phyloP scores from a whole-genome alignment of 495 filamentous ascomycete species.

The Podospora sp. region DNA sequence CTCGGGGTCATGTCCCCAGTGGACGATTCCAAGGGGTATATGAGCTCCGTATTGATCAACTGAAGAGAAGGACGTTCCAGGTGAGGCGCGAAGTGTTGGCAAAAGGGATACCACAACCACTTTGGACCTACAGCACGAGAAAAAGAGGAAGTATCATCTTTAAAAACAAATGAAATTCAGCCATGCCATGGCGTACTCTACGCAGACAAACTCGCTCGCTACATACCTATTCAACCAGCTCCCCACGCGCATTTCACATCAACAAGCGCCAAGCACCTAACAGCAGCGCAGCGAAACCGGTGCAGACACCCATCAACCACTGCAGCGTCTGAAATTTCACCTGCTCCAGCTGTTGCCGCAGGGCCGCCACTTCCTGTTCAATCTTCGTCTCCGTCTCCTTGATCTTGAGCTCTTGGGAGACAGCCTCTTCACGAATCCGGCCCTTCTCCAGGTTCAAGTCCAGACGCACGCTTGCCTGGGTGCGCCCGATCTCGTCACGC shows the following conservation, averaged over 20 bases:
- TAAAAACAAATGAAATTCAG: not conserved
- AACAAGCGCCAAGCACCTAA: slow-evolving; percentile 96
- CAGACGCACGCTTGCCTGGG: slow-evolving; percentile 85
- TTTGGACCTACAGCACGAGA: no score
- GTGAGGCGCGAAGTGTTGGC: no score
- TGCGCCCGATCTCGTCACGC: slow-evolving; percentile 90
- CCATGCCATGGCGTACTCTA: slow-evolving; percentile 3
- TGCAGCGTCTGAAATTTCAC: slow-evolving; percentile 98
- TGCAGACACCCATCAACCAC: slow-evolving; percentile 98
- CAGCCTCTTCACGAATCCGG: slow-evolving; percentile 92
- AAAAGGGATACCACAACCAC: no score
- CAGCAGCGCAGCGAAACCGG: slow-evolving; percentile 85
- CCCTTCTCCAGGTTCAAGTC: slow-evolving; percentile 98
- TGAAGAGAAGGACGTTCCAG: no score
- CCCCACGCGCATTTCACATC: slow-evolving; percentile 43
- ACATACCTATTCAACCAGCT: not conserved
- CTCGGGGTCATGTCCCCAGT: no score
- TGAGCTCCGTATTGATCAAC: no score
- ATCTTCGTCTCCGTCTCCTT: slow-evolving; percentile 99
- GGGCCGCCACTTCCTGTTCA: slow-evolving; percentile 92
- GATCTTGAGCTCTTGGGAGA: slow-evolving; percentile 95
- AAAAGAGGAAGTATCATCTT: not conserved
- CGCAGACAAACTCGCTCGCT: not conserved
- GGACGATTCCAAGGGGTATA: no score
- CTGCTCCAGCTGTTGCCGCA: slow-evolving; percentile 89